phyloP scores from a whole-genome alignment of 2,329 filamentous ascomycete species.

The Colletotrichum liaoningense region DNA sequence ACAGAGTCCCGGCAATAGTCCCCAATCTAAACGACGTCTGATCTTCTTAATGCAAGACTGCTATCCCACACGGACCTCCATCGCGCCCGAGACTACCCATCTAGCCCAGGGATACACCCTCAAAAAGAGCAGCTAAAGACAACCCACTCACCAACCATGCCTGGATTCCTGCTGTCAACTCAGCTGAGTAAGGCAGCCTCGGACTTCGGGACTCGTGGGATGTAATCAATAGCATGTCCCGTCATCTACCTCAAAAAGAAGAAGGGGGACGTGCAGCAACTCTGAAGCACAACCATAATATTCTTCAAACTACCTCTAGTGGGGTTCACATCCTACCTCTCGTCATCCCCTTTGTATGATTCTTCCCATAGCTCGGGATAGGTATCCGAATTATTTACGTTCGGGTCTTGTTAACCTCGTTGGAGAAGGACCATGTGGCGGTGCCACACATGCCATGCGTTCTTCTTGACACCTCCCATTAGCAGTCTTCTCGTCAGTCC shows the following conservation, averaged over 20 bases:
- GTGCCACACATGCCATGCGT: not conserved
- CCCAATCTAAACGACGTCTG: not conserved
- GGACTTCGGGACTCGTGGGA: not conserved
- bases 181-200: not conserved
- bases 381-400: not conserved
- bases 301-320: conserved; percentile 7
- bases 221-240: not conserved
- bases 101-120: not conserved
- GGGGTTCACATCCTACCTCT: not conserved
- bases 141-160: too few species aligned
- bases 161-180: not conserved
- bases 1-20: not conserved
- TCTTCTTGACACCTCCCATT: not conserved
- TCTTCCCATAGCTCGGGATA: not conserved
- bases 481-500: not conserved
- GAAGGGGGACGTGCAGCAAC: not conserved
- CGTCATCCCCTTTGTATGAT: not conserved
- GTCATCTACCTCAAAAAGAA: conserved; percentile 3
- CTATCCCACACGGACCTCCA: not conserved
- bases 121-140: not conserved
- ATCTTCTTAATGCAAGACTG: not conserved
- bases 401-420: not conserved
- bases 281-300: not conserved
- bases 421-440: not conserved
- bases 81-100: too few species aligned